Evolutionary conservation across 202 grass and related monocot genomes (phyloP).

Genomic region (Setaria viridis): DNA sequence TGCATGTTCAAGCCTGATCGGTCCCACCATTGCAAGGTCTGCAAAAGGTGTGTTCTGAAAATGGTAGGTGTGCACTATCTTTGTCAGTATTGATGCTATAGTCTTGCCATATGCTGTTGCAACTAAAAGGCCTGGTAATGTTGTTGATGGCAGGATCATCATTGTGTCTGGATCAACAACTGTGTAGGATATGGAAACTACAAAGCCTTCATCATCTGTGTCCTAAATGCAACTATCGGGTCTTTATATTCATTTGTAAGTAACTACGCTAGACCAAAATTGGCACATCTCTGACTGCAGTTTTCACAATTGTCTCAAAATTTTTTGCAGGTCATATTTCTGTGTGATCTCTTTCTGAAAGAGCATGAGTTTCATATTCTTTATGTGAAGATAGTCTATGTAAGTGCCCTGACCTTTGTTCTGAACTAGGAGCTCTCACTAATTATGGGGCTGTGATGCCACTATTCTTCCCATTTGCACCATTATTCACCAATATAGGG

Average conservation of each 20-base stretch:
- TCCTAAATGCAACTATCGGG: slow-evolving; percentile 79
- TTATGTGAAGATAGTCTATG: slow-evolving; percentile 73
- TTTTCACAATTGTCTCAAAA: background rate
- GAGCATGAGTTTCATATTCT: slow-evolving; percentile 66
- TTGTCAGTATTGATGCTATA: slow-evolving; percentile 29
- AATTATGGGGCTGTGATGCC: background rate
- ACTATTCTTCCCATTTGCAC: background rate
- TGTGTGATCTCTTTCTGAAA: slow-evolving; percentile 61
- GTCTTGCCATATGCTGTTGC: slow-evolving; percentile 9
- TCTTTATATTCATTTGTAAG: slow-evolving; percentile 89
- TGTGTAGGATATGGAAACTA: slow-evolving; percentile 96
- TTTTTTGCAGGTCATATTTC: slow-evolving; percentile 73
- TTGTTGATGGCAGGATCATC: slow-evolving; percentile 81
- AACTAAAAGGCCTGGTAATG: slow-evolving; percentile 9
- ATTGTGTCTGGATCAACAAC: slow-evolving; percentile 97
- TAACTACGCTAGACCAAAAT: slow-evolving; percentile 18
- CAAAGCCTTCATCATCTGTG: slow-evolving; percentile 85
- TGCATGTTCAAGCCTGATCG: slow-evolving; percentile 80
- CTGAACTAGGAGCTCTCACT: slow-evolving; percentile 20
- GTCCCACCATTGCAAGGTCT: slow-evolving; percentile 83
- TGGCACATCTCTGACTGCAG: background rate
- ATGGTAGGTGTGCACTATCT: slow-evolving; percentile 66
- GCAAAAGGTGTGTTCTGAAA: slow-evolving; percentile 96
- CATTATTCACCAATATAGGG: background rate
- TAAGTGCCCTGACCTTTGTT: slow-evolving; percentile 55